phyloP scores from a whole-genome alignment of 805 yeast species.

The Schwanniomyces vanrijiae region DNA sequence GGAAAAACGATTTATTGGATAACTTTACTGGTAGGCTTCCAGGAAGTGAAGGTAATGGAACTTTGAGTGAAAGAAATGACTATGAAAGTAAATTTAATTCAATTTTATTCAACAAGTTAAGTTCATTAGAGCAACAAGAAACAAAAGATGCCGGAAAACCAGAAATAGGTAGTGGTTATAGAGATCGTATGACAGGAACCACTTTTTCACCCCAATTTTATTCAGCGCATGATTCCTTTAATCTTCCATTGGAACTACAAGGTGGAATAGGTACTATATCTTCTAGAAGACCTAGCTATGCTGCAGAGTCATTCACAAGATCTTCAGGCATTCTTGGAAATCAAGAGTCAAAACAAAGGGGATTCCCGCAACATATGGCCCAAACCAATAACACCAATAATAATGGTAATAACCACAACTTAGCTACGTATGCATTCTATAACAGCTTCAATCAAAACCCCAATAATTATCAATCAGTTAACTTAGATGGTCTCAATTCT shows the following conservation, averaged over 20 bases:
- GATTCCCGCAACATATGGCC: slow-evolving; percentile 1
- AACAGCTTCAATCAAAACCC: slow-evolving; percentile 9
- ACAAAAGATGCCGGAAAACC: background rate
- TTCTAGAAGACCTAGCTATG: slow-evolving; percentile 72
- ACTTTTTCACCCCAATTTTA: slow-evolving; percentile 5
- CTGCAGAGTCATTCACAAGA: slow-evolving; percentile 62
- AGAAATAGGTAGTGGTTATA: background rate
- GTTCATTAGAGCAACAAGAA: slow-evolving; percentile 14
- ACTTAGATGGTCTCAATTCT: slow-evolving; percentile 28
- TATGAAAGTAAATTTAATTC: slow-evolving; percentile 15
- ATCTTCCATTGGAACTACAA: slow-evolving; percentile 58
- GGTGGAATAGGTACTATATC: slow-evolving; percentile 64
- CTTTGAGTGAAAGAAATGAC: background rate
- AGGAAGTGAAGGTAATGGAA: background rate
- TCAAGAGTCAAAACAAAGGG: background rate
- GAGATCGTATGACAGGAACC: background rate
- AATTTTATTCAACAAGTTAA: slow-evolving; percentile 23
- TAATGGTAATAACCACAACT: slow-evolving; percentile 1
- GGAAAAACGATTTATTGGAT: background rate
- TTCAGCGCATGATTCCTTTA: slow-evolving; percentile 32
- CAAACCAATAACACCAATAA: background rate
- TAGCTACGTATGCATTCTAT: slow-evolving; percentile 14
- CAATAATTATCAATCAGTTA: slow-evolving; percentile 6
- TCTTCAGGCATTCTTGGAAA: slow-evolving; percentile 10
- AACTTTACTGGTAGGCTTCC: background rate